Percentiles rank a stretch among this genome's conserved stretches.
phyloP scores from a whole-genome alignment of 306 rosid genomes.

The Quercus berberidifolia region DNA sequence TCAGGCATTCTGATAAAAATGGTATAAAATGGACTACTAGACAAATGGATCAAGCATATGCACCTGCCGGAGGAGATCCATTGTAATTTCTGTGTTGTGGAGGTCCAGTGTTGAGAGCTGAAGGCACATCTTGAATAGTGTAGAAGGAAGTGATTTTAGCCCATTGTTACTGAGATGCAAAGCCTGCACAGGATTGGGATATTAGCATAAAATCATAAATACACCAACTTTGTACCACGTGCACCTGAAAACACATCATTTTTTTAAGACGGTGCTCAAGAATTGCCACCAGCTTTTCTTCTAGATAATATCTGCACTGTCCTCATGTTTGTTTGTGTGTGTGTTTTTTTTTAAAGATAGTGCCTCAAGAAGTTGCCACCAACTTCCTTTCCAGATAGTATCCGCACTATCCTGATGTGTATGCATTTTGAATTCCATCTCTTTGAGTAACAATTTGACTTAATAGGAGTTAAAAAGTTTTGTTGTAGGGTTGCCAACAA shows the following conservation, averaged over 20 bases:
- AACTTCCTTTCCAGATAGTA: neutral
- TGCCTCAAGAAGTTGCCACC: neutral
- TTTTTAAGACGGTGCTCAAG: neutral
- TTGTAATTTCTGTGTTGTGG: constrained; percentile 84
- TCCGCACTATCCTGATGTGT: neutral
- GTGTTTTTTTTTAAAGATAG: neutral
- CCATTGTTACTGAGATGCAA: constrained; percentile 71
- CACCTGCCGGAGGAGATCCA: constrained; percentile 81
- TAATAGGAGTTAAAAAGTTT: too few species aligned
- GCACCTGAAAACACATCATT: neutral
- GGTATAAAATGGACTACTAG: neutral
- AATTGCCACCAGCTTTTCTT: neutral
- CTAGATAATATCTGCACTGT: too few species aligned
- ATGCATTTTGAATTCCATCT: neutral
- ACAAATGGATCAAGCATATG: constrained; percentile 16
- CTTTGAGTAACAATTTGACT: neutral
- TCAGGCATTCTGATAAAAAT: constrained; percentile 2
- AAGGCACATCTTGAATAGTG: constrained; percentile 67
- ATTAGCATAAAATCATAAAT: neutral
- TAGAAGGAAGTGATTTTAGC: constrained; percentile 74
- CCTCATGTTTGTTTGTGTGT: too few species aligned
- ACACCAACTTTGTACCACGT: neutral
- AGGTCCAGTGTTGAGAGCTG: constrained; percentile 76
- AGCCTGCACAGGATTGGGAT: constrained; percentile 42
- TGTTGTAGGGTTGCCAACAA: too few species aligned